Base-by-base conservation (phyloP, 352 stramenopile genomes). In the Phytophthora rubi region DNA sequence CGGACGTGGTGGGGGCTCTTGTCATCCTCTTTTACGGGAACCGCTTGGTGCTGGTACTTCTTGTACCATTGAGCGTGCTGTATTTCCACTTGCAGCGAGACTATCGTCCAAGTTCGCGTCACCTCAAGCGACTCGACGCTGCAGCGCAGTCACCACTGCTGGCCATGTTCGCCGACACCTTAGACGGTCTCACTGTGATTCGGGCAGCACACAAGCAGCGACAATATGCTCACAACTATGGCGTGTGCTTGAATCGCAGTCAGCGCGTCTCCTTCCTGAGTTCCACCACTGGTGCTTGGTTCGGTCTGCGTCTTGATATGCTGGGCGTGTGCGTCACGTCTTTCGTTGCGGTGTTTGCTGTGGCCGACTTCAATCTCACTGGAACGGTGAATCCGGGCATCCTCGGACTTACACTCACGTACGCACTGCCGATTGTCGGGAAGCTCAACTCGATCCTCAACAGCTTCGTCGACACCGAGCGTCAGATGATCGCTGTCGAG, bases 401-500 rank as follows among this genome's bases (percentile, higher is more conserved):
- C 0, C 65, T 97, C 0, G 93, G 92, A 1, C 76, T 98, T n/a
- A 97, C 91, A 23, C 80, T 98, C n/a, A 95, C 88, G 33, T 98
- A 98, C 53, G 87, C 93, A 12, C 73, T 97, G 18, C 90, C 91
- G 0, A 89, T 98, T 49, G 90, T 98, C 5, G 83, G 82, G 7
- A 97, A 95, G 56, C 68, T 97, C n/a, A 97, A 96, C 48, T 80
- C 85, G 0, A 82, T 95, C 16, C 73, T 98, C 13, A 88, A 86
- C 4, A 91, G 84, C 30, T 95, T 97, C 26, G 77, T 95, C 35
- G 89, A 94, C 52, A 97, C 91, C 1, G 93, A 98, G 73, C 91
- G 94, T 26, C 86, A 97, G 44, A 96, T 98, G 87, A 93, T 98
- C n/a, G 83, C 86, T 5, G 90, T 97, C 13, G 92, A 98, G 71